Evolutionary conservation across 345 rosid species (phyloP).

Genomic region (Salix arbutifolia): DNA sequence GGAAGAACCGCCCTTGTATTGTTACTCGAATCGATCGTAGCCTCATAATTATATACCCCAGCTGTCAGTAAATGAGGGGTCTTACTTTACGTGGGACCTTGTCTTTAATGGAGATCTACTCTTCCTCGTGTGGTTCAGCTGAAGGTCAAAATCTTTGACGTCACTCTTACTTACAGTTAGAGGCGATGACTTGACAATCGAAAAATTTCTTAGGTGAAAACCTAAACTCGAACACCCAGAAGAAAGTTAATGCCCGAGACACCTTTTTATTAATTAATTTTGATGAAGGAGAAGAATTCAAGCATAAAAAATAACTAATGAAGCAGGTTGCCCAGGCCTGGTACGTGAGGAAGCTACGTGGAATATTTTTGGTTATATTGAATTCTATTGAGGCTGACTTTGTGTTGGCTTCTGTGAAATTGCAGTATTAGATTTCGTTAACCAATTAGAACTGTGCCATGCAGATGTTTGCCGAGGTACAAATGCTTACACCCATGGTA

Average conservation of each 20-base stretch:
- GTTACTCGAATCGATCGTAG: too few species aligned
- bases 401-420: too few species aligned
- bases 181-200: not conserved
- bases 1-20: not conserved
- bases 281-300: not conserved
- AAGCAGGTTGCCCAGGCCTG: not conserved
- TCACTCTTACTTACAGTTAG: not conserved
- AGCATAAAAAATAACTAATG: not conserved
- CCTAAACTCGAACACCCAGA: too few species aligned
- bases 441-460: too few species aligned
- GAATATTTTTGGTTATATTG: too few species aligned
- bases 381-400: too few species aligned
- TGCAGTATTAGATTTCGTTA: too few species aligned
- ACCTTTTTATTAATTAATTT: not conserved
- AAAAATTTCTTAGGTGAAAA: not conserved
- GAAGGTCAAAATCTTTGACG: not conserved
- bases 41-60: not conserved
- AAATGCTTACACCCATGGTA: conserved; percentile 91
- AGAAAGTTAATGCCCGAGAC: not conserved
- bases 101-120: not conserved
- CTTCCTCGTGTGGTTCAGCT: not conserved
- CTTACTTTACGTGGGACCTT: not conserved
- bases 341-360: too few species aligned
- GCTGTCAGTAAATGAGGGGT: not conserved
- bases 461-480: conserved; percentile 97